Conservation (phyloP, 2,329 filamentous ascomycete genomes). For the Neofusicoccum ribis region DNA sequence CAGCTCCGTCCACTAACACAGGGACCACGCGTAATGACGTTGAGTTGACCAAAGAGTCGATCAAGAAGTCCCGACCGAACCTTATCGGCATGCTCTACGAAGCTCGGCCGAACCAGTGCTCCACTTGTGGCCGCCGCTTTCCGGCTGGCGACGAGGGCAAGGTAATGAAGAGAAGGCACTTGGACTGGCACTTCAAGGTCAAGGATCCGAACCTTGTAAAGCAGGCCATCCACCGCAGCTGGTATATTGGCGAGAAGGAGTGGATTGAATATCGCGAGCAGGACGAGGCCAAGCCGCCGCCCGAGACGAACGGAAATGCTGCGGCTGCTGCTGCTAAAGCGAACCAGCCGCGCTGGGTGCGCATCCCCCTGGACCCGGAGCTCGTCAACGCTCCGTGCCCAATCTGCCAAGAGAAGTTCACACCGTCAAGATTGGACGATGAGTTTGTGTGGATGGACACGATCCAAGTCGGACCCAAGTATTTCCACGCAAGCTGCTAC, state of each 20-base stretch:
- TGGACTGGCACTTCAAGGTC: slow-evolving; percentile 98
- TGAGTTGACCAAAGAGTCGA: slow-evolving; percentile 64
- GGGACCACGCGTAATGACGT: slow-evolving; percentile 46
- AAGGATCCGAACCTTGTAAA: slow-evolving; percentile 86
- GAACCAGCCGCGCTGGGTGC: slow-evolving; percentile 70
- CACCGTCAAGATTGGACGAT: slow-evolving; percentile 85
- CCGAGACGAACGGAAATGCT: slow-evolving; percentile 42
- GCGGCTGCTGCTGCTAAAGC: slow-evolving; percentile 50
- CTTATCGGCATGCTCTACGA: slow-evolving; percentile 76
- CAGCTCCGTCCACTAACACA: slow-evolving; percentile 22
- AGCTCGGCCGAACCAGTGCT: slow-evolving; percentile 80
- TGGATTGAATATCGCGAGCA: slow-evolving; percentile 86
- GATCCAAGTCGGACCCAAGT: slow-evolving; percentile 70
- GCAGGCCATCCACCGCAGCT: slow-evolving; percentile 85
- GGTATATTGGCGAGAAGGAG: slow-evolving; percentile 93
- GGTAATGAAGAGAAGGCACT: slow-evolving; percentile 83
- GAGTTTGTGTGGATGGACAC: slow-evolving; percentile 98
- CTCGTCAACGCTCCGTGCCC: slow-evolving; percentile 79
- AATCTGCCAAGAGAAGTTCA: slow-evolving; percentile 94
- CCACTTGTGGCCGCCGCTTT: slow-evolving; percentile 88
- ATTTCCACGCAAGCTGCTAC: slow-evolving; percentile 90
- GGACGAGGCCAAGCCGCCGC: slow-evolving; percentile 57
- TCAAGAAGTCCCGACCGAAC: slow-evolving; percentile 78
- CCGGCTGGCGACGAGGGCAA: slow-evolving; percentile 73
- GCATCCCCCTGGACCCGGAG: slow-evolving; percentile 76